phyloP scores from a whole-genome alignment of 371 early-diverging fungal species.

The Apophysomyces sp. region DNA sequence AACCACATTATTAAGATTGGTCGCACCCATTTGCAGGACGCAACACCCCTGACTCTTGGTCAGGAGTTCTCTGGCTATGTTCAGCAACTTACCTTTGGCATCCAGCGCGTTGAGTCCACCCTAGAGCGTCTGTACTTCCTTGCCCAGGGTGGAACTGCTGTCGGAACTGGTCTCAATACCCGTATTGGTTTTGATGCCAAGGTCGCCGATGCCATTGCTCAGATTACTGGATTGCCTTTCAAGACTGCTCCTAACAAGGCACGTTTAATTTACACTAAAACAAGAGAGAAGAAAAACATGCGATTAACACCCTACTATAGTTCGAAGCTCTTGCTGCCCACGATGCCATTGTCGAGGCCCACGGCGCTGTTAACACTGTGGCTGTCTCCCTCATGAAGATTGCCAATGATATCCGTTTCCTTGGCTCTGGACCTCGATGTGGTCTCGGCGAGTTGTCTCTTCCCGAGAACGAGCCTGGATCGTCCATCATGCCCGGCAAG shows the following conservation, averaged over 20 bases:
- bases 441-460: conserved; percentile 85
- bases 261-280: neutral
- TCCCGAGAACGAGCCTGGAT: conserved; percentile 93
- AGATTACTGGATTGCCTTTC: conserved; percentile 74
- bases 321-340: conserved; percentile 92
- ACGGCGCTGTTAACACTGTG: conserved; percentile 80
- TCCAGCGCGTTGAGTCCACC: conserved; percentile 70
- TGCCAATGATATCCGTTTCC: conserved; percentile 87
- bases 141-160: conserved; percentile 90
- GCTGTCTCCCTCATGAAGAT: conserved; percentile 90
- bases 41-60: conserved; percentile 84
- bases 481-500: conserved; percentile 93
- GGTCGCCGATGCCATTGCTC: conserved; percentile 73
- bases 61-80: conserved; percentile 91
- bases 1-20: conserved; percentile 86
- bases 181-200: conserved; percentile 72
- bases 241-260: conserved; percentile 85
- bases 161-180: conserved; percentile 91
- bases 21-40: conserved; percentile 87
- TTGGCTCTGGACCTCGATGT: conserved; percentile 90
- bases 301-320: conserved; percentile 7
- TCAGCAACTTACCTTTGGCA: conserved; percentile 73
- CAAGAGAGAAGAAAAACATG: neutral
- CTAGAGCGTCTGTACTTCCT: conserved; percentile 76
- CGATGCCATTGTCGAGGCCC: conserved; percentile 88